Evolutionary conservation across 148 eudicot genomes (phyloP).

Genomic region (Chenopodium quinoa): DNA sequence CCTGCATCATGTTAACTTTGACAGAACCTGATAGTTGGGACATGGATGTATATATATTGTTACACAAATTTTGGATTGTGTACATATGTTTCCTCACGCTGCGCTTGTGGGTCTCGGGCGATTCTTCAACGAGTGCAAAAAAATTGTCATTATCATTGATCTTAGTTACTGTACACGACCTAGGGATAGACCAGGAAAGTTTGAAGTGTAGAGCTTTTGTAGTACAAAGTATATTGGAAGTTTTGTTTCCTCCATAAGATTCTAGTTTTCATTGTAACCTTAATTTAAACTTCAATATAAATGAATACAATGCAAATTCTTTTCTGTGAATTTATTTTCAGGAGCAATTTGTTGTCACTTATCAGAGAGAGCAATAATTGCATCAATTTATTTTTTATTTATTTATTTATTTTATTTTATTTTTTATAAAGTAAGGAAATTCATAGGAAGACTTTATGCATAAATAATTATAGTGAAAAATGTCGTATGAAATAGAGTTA

Average conservation of each 20-base stretch:
- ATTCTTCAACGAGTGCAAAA: slow-evolving; percentile 3
- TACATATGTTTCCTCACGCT: slow-evolving; percentile 18
- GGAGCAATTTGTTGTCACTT: not conserved
- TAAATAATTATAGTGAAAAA: no score
- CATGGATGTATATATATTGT: slow-evolving; percentile 15
- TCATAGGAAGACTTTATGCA: no score
- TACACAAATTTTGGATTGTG: slow-evolving; percentile 18
- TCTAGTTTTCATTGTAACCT: not conserved
- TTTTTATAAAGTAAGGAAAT: no score
- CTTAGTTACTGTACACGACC: slow-evolving; percentile 12
- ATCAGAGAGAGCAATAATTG: no score
- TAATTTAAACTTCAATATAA: not conserved
- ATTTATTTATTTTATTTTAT: no score
- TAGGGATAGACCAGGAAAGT: slow-evolving; percentile 7
- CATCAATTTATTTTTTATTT: no score
- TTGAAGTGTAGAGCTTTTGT: slow-evolving; percentile 13
- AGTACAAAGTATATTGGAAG: not conserved
- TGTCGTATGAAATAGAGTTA: no score
- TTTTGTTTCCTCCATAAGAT: slow-evolving; percentile 8
- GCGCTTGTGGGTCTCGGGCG: not conserved
- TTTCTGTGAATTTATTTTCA: not conserved
- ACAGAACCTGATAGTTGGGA: slow-evolving; percentile 8
- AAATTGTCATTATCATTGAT: slow-evolving; percentile 3
- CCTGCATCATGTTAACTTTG: slow-evolving; percentile 8
- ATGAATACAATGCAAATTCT: not conserved